A percentile compares a stretch with the other conserved stretches of the same genome.
phyloP scores from a whole-genome alignment of 2,329 filamentous ascomycete species.

The Talaromyces rugulosus region DNA sequence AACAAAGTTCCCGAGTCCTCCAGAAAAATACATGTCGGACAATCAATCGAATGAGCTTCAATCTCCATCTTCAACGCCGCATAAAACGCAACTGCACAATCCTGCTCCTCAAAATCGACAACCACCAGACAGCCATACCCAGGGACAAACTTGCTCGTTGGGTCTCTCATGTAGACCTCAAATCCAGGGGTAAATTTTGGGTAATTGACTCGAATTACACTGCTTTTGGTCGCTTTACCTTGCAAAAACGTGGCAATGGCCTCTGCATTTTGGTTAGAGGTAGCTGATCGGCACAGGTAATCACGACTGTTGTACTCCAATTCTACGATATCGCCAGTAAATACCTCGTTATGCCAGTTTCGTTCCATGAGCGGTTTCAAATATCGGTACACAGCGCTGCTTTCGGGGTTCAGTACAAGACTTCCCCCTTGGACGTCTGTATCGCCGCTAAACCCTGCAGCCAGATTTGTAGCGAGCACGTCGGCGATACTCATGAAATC shows the following conservation, averaged over 20 bases:
- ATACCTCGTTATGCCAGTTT: not conserved
- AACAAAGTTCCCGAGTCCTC: not conserved
- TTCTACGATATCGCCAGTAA: not conserved
- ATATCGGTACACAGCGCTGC: not conserved
- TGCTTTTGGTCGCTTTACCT: not conserved
- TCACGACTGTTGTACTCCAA: not conserved
- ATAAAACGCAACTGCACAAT: not conserved
- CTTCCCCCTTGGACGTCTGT: slow-evolving; percentile 55
- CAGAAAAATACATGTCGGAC: not conserved
- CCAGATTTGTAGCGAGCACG: slow-evolving; percentile 50
- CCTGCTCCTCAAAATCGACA: not conserved
- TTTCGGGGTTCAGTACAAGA: slow-evolving; percentile 45
- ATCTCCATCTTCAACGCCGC: not conserved
- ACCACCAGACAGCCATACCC: not conserved
- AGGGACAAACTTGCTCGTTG: not conserved
- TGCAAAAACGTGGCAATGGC: not conserved
- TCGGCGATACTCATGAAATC: slow-evolving; percentile 49
- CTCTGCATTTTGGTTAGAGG: not conserved
- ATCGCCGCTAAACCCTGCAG: slow-evolving; percentile 57
- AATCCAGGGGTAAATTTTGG: not conserved
- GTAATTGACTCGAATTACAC: not conserved
- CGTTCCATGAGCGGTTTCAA: not conserved
- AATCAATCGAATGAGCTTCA: not conserved
- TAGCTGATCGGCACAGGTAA: not conserved
- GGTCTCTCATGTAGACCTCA: not conserved